A percentile compares a stretch with the other conserved stretches of the same genome.
These are phyloP conservation scores for Cystofilobasidium bisporidii DNA, from an alignment of 768 basidiomycete species.

Conservation along the genomic window DNA sequence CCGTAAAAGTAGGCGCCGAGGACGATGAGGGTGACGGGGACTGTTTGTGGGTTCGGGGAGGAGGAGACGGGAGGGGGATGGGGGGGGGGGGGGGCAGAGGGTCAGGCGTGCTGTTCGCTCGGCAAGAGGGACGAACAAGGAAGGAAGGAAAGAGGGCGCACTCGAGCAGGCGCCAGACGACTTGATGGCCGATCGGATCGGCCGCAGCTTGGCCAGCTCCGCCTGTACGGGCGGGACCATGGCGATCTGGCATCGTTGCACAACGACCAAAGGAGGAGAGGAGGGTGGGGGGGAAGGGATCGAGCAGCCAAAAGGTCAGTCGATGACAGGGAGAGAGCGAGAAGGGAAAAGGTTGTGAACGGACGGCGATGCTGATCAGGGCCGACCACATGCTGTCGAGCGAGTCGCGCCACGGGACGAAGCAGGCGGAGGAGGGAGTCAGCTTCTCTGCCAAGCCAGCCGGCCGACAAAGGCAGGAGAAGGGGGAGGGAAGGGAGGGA, in stretches of 20 bases:
- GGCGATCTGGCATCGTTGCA: constrained; percentile 47
- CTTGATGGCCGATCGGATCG: constrained; percentile 41
- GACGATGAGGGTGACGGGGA: constrained; percentile 81
- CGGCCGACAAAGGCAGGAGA: background rate
- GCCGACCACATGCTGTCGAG: constrained; percentile 49
- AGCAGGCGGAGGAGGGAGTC: no score
- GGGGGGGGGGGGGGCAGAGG: background rate
- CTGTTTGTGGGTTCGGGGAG: no score
- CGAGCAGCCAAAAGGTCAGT: no score
- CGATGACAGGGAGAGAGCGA: no score
- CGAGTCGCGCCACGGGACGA: no score
- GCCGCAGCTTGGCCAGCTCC: constrained; percentile 54
- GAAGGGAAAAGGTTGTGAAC: no score
- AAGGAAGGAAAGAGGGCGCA: background rate
- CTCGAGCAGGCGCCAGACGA: constrained; percentile 27
- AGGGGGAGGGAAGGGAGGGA: background rate
- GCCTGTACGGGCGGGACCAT: constrained; percentile 66
- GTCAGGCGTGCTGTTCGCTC: background rate
- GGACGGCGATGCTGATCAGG: constrained; percentile 41
- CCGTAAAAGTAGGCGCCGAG: constrained; percentile 55
- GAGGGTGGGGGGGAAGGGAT: no score
- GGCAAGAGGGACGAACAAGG: background rate
- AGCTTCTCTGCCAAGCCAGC: no score
- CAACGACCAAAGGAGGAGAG: no score
- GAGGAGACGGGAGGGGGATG: background rate